Conservation (phyloP, 352 stramenopile species). For the Globisporangium sylvaticum region DNA sequence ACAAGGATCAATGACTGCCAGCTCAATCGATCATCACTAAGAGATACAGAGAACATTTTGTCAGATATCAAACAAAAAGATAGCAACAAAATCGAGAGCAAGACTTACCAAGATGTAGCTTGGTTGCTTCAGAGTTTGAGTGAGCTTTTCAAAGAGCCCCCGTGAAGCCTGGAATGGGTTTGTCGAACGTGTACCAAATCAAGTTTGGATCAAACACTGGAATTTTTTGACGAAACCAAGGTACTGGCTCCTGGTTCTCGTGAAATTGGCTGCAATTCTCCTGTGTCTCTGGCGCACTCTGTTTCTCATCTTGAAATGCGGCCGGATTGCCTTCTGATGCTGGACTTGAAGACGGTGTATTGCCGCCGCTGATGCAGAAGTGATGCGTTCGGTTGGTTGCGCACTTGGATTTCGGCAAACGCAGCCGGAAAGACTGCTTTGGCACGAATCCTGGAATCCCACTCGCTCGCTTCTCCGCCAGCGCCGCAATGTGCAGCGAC, state of each 20-base stretch:
- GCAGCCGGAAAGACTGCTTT: slow-evolving; percentile 56
- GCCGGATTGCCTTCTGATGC: background rate
- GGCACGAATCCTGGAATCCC: slow-evolving; percentile 49
- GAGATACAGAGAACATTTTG: background rate
- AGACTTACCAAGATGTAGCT: background rate
- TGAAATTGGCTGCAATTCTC: background rate
- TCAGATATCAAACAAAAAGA: background rate
- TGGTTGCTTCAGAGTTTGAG: background rate
- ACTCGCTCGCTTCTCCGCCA: slow-evolving; percentile 29
- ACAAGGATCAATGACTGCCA: background rate
- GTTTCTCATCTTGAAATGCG: background rate
- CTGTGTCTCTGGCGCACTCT: background rate
- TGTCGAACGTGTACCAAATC: slow-evolving; percentile 48
- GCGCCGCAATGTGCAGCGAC: slow-evolving; percentile 48
- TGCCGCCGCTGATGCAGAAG: slow-evolving; percentile 5
- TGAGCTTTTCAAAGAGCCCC: slow-evolving; percentile 15
- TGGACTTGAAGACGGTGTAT: background rate
- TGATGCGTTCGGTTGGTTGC: slow-evolving; percentile 1
- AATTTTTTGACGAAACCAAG: slow-evolving; percentile 8
- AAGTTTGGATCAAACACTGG: slow-evolving; percentile 11
- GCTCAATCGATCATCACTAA: background rate
- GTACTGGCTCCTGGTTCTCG: slow-evolving; percentile 6
- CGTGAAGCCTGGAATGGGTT: slow-evolving; percentile 36
- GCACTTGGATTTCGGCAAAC: slow-evolving; percentile 36
- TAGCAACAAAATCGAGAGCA: background rate